These are phyloP conservation scores for Exobasidium rhododendri DNA, from an alignment of 1,284 basidiomycete species.

Conservation along the genomic window DNA sequence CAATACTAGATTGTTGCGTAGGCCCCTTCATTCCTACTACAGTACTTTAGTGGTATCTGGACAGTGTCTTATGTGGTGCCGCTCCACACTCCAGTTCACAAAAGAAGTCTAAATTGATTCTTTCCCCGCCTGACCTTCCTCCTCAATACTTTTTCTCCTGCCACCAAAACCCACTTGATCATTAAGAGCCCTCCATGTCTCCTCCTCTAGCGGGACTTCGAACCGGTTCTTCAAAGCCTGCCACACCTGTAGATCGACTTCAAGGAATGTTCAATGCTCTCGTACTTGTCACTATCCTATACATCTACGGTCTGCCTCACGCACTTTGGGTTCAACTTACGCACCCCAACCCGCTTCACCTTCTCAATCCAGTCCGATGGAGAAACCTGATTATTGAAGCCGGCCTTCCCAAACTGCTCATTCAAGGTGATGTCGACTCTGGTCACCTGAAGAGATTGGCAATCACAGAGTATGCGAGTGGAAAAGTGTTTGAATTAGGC, in stretches of 20 bases:
- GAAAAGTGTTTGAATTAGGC: constrained; percentile 36
- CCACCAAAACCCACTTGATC: too few relatives aligned
- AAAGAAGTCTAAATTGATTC: too few relatives aligned
- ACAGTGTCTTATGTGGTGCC: too few relatives aligned
- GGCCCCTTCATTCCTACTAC: too few relatives aligned
- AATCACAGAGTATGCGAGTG: constrained; percentile 22
- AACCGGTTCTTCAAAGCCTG: neutral
- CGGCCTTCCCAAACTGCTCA: neutral
- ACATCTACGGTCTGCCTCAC: constrained; percentile 6
- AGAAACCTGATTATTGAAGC: neutral
- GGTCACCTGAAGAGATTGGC: neutral
- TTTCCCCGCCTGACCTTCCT: too few relatives aligned
- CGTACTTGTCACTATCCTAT: constrained; percentile 9
- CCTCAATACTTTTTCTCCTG: too few relatives aligned
- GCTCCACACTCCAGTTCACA: too few relatives aligned
- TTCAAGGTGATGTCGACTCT: neutral
- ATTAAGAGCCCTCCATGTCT: too few relatives aligned
- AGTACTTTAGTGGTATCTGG: too few relatives aligned
- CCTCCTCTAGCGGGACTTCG: too few relatives aligned
- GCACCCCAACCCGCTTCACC: neutral
- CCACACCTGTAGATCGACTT: neutral
- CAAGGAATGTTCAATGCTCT: neutral
- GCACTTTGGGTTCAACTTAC: neutral
- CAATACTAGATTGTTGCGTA: too few relatives aligned
- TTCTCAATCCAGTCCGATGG: constrained; percentile 3